phyloP scores from a whole-genome alignment of 208 protist species.

The Crithidia sp. region DNA sequence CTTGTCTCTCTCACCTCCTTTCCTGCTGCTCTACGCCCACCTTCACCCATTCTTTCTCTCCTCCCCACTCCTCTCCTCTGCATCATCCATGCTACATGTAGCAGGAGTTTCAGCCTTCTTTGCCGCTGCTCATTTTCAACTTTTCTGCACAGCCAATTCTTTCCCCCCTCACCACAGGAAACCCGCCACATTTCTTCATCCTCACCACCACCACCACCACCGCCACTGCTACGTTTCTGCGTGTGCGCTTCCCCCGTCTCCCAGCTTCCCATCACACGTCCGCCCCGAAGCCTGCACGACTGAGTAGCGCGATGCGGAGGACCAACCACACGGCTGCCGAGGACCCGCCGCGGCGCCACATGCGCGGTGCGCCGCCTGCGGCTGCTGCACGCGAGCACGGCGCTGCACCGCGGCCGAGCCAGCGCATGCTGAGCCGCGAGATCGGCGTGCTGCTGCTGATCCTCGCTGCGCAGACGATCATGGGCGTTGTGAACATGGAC shows the following conservation, averaged over 20 bases:
- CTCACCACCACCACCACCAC: too few species aligned
- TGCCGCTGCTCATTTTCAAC: too few species aligned
- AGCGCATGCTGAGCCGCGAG: slow-evolving; percentile 41
- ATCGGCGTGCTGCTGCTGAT: slow-evolving; percentile 61
- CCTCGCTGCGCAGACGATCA: slow-evolving; percentile 46
- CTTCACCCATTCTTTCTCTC: not conserved
- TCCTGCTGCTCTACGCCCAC: too few species aligned
- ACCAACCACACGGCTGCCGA: slow-evolving; percentile 3
- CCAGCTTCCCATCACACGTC: too few species aligned
- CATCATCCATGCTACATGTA: not conserved
- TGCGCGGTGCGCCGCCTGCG: slow-evolving; percentile 1
- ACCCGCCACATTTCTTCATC: too few species aligned
- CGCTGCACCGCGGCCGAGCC: slow-evolving; percentile 15
- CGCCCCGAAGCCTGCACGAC: too few species aligned
- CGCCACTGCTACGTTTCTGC: too few species aligned
- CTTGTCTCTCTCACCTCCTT: too few species aligned
- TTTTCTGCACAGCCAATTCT: too few species aligned
- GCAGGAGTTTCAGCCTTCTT: too few species aligned
- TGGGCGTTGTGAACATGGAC: slow-evolving; percentile 33
- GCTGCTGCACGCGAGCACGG: not conserved
- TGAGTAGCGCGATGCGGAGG: slow-evolving; percentile 1
- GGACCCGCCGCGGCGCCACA: slow-evolving; percentile 2
- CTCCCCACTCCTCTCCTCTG: not conserved
- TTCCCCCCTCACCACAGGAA: too few species aligned
- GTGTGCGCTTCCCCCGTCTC: too few species aligned